A percentile compares a stretch with the other conserved stretches of the same genome.
phyloP scores from a whole-genome alignment of 2,329 filamentous ascomycete genomes.

The Pseudogymnoascus sp. region DNA sequence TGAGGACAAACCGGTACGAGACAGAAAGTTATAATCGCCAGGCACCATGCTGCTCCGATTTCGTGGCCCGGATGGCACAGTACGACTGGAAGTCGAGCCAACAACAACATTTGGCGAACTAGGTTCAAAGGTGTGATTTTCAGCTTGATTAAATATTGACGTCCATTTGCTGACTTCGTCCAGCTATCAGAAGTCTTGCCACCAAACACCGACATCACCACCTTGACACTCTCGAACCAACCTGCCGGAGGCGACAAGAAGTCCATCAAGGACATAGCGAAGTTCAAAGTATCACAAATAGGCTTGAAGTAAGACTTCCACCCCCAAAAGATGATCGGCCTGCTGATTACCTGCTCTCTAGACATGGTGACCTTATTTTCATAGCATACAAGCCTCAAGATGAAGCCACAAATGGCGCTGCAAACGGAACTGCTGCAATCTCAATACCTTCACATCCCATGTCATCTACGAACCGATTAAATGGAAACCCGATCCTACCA shows the following conservation, averaged over 20 bases:
- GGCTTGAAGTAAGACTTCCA: constrained; percentile 45
- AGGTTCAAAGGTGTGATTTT: constrained; percentile 40
- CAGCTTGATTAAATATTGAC: not conserved
- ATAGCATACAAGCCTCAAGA: constrained; percentile 65
- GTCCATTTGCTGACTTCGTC: constrained; percentile 16
- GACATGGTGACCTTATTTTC: constrained; percentile 88
- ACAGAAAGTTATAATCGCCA: not conserved
- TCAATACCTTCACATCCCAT: constrained; percentile 20
- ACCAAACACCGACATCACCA: constrained; percentile 51
- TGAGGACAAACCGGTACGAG: not conserved
- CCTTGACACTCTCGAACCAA: constrained; percentile 55
- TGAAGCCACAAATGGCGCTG: constrained; percentile 36
- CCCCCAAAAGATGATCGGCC: not conserved
- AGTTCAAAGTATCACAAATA: constrained; percentile 50
- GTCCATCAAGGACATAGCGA: constrained; percentile 49
- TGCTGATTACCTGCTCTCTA: constrained; percentile 29
- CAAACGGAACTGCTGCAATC: constrained; percentile 31
- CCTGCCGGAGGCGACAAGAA: constrained; percentile 53
- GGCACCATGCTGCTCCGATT: constrained; percentile 73
- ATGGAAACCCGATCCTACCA: constrained; percentile 65
- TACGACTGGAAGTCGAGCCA: constrained; percentile 72
- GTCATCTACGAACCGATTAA: constrained; percentile 60
- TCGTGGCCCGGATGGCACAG: constrained; percentile 86
- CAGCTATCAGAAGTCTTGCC: constrained; percentile 55
- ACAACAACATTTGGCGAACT: constrained; percentile 64